These are phyloP conservation scores for Pythium apleroticum DNA, from an alignment of 352 stramenopile genomes.

Conservation along the genomic window DNA sequence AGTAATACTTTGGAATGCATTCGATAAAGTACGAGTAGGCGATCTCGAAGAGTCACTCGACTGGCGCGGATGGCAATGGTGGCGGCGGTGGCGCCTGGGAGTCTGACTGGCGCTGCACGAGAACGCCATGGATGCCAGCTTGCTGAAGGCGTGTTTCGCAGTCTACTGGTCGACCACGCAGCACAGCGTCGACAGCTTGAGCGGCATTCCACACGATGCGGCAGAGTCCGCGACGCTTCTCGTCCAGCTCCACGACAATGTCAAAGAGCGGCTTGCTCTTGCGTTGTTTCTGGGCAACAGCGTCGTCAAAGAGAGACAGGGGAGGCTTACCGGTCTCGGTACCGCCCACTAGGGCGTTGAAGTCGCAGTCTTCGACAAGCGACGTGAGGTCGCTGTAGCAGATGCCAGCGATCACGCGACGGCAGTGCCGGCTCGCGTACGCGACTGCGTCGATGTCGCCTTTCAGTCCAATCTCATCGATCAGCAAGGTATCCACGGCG, in stretches of 20 bases:
- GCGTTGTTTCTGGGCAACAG: constrained; percentile 31
- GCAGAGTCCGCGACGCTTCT: constrained; percentile 46
- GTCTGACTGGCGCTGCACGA: constrained; percentile 7
- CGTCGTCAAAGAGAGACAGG: not conserved
- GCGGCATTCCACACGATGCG: constrained; percentile 60
- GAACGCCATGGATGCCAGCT: constrained; percentile 30
- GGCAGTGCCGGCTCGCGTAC: constrained; percentile 60
- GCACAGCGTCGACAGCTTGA: constrained; percentile 60
- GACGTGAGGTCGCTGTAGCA: constrained; percentile 70
- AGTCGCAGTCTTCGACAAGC: constrained; percentile 75
- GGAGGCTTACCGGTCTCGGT: constrained; percentile 41
- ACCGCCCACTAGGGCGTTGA: constrained; percentile 71
- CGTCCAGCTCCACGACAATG: constrained; percentile 76
- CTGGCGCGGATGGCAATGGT: not conserved
- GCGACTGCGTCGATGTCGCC: not conserved
- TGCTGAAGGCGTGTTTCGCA: constrained; percentile 39
- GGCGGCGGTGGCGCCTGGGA: not conserved
- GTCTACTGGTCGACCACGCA: constrained; percentile 36
- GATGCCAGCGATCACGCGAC: constrained; percentile 75
- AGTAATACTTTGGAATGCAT: not conserved
- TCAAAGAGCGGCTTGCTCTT: constrained; percentile 66
- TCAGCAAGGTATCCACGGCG: constrained; percentile 55
- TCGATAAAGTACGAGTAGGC: not conserved
- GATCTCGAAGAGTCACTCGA: not conserved
- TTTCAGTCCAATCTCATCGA: constrained; percentile 82